A percentile compares a stretch with the other conserved stretches of the same genome.
Conservation (phyloP, 129 eudicot species). For the Pseudognaphalium luteoalbum region DNA sequence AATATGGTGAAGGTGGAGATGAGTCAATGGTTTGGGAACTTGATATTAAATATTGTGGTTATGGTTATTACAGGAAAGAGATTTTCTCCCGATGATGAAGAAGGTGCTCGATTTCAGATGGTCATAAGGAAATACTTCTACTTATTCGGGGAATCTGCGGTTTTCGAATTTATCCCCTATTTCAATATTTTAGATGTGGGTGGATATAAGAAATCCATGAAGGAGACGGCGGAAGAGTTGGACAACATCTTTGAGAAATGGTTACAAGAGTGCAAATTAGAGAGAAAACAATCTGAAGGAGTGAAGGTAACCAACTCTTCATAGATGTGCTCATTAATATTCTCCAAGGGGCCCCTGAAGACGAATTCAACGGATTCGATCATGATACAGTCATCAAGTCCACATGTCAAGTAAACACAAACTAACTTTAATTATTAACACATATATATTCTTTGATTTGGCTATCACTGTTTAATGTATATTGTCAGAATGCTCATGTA, state of each 20-base stretch:
- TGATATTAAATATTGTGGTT: neutral
- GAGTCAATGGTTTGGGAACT: constrained; percentile 23
- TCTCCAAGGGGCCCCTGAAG: constrained; percentile 19
- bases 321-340: constrained; percentile 30
- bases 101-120: neutral
- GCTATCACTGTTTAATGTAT: neutral
- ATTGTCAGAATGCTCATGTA: neutral
- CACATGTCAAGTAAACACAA: constrained; percentile 26
- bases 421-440: no score
- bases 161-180: constrained; percentile 37
- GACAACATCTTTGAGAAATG: constrained; percentile 31
- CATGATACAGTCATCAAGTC: constrained; percentile 25
- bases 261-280: constrained; percentile 33
- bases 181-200: constrained; percentile 31
- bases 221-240: constrained; percentile 24
- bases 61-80: constrained; percentile 19
- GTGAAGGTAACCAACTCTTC: constrained; percentile 24
- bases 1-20: constrained; percentile 26
- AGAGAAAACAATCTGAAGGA: neutral
- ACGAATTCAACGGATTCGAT: constrained; percentile 11
- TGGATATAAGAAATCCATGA: constrained; percentile 37
- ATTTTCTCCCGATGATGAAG: constrained; percentile 1
- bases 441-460: no score
- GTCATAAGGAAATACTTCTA: constrained; percentile 15
- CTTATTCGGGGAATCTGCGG: constrained; percentile 24